Conservation (phyloP, 176 grass and related monocot genomes). For the Eleusine indica region DNA sequence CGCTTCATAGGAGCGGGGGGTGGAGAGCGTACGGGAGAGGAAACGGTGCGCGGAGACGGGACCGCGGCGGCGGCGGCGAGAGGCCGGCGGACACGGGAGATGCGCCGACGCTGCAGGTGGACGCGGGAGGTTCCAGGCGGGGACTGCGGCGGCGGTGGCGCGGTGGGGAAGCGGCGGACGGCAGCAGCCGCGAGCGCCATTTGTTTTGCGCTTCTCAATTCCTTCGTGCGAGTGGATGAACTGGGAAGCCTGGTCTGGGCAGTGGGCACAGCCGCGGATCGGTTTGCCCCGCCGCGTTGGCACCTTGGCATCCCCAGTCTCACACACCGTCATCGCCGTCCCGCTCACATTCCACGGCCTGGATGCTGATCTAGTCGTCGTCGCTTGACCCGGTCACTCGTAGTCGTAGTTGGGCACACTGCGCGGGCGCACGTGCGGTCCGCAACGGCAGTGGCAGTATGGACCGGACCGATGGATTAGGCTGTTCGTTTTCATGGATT, state of each 20-base stretch:
- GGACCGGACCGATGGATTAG: no score
- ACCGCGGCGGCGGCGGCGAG: neutral
- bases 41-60: constrained; percentile 19
- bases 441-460: no score
- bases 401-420: no score
- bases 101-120: constrained; percentile 1
- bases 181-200: constrained; percentile 54
- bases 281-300: neutral
- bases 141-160: neutral
- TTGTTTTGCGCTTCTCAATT: neutral
- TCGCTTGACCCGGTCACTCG: no score
- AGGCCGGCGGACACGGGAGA: neutral
- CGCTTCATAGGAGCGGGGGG: neutral
- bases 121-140: neutral
- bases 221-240: constrained; percentile 19
- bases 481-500: no score
- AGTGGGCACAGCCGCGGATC: constrained; percentile 30
- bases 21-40: constrained; percentile 22
- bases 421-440: no score
- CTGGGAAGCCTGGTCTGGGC: neutral
- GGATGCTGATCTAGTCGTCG: neutral
- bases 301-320: neutral
- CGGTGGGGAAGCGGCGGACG: constrained; percentile 25
- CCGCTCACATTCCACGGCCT: neutral
- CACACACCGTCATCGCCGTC: neutral